Percentiles rank a stretch among this genome's conserved stretches.
Evolutionary conservation across 108 stramenopile species (phyloP).

Genomic region (Cafeteria roenbergensis): DNA sequence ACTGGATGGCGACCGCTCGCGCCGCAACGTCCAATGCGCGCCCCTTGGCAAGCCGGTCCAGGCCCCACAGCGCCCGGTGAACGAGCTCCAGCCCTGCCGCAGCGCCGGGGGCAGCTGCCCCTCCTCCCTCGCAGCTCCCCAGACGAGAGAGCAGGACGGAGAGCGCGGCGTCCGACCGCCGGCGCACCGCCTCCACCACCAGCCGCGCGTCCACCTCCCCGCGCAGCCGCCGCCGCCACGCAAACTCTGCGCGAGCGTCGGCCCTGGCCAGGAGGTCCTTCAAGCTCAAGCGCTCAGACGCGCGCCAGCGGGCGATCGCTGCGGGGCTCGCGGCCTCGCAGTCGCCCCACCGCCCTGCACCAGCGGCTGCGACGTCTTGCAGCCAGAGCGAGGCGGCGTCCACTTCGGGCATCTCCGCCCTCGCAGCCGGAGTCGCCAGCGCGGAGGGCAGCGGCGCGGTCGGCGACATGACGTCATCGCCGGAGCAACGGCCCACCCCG

Average conservation of each 20-base stretch:
- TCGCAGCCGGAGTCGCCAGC: too few species aligned
- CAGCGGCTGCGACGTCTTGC: too few species aligned
- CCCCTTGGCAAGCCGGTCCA: background rate
- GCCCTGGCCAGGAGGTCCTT: conserved; percentile 1
- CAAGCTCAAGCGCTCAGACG: background rate
- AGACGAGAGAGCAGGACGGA: background rate
- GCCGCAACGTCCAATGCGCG: background rate
- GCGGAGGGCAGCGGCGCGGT: too few species aligned
- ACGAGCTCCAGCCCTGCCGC: background rate
- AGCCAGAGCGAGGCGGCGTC: too few species aligned
- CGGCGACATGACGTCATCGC: background rate
- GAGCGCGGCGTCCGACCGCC: background rate
- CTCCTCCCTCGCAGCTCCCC: background rate
- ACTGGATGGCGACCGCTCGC: background rate
- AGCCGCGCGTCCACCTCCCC: background rate
- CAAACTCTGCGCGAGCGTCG: conserved; percentile 3
- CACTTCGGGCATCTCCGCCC: too few species aligned
- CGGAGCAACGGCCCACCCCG: background rate
- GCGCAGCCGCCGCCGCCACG: background rate
- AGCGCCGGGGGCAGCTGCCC: background rate
- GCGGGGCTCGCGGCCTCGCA: too few species aligned
- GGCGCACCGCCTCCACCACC: background rate
- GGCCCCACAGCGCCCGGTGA: background rate
- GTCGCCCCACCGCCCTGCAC: too few species aligned
- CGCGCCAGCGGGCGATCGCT: background rate